Evolutionary conservation across 148 eudicot genomes (phyloP).

Genomic region (Chenopodium quinoa): DNA sequence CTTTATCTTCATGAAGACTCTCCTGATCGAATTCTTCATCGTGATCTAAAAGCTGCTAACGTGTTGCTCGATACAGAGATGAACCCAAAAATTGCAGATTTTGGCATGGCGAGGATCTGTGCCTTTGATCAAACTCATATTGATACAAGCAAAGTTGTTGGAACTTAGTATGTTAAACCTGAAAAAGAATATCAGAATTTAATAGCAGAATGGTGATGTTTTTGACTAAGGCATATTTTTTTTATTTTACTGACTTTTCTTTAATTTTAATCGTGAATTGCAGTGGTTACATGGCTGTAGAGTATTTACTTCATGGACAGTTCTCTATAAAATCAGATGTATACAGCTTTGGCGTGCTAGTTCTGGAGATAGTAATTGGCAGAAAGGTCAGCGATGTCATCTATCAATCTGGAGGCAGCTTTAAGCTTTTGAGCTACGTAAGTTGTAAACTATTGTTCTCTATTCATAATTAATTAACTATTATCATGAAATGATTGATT

Average conservation of each 20-base stretch:
- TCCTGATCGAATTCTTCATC: slow-evolving; percentile 7
- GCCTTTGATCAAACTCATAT: slow-evolving; percentile 8
- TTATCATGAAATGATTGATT: neutral
- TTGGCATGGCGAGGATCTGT: slow-evolving; percentile 9
- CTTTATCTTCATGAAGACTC: slow-evolving; percentile 9
- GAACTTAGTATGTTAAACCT: slow-evolving; percentile 9
- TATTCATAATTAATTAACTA: neutral
- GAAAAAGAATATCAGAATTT: neutral
- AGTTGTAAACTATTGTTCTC: neutral
- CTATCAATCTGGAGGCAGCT: neutral
- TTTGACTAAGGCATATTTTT: neutral
- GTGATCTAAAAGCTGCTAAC: slow-evolving; percentile 9
- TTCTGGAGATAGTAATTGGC: neutral
- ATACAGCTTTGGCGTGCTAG: slow-evolving; percentile 1
- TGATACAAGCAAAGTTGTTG: slow-evolving; percentile 6
- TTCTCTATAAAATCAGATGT: slow-evolving; percentile 9
- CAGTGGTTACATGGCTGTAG: slow-evolving; percentile 10
- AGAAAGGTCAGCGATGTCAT: neutral
- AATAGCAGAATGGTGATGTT: too few relatives aligned
- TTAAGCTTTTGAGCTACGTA: neutral
- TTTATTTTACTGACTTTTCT: too few relatives aligned
- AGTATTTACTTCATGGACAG: slow-evolving; percentile 10
- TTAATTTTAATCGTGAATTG: neutral
- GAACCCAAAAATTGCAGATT: slow-evolving; percentile 13
- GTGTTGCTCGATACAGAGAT: neutral